Percentiles rank a stretch among this genome's conserved stretches.
Conservation (phyloP, 176 grass and related monocot species). For the Avena eriantha region DNA sequence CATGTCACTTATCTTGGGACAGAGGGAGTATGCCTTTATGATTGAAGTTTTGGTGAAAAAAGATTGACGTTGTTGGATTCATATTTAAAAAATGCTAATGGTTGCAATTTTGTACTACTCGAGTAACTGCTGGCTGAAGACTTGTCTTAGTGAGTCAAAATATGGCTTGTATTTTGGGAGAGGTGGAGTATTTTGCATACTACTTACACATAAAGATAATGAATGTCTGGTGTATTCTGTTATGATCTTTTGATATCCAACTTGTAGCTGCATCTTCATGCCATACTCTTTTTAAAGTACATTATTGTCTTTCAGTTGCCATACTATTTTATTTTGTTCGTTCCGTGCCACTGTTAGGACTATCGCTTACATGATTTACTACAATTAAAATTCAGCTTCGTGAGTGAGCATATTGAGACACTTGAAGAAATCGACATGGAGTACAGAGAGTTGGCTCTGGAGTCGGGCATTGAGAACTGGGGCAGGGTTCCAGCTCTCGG, state of each 20-base stretch:
- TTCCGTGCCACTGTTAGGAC: neutral
- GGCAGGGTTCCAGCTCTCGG: slow-evolving; percentile 92
- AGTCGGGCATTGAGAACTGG: slow-evolving; percentile 95
- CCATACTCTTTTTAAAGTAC: neutral
- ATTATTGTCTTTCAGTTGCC: neutral
- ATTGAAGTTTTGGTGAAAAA: neutral
- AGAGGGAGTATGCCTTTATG: neutral
- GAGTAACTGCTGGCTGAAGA: neutral
- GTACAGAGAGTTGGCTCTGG: slow-evolving; percentile 91
- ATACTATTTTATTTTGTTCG: neutral
- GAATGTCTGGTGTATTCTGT: neutral
- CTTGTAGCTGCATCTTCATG: neutral
- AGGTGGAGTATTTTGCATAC: neutral
- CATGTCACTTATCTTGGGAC: too few relatives aligned
- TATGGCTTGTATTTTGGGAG: neutral
- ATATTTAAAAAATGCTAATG: neutral
- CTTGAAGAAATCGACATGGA: slow-evolving; percentile 99
- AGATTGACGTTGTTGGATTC: neutral
- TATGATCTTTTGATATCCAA: neutral
- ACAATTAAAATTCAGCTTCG: slow-evolving; percentile 58
- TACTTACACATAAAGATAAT: neutral
- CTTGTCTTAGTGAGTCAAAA: neutral
- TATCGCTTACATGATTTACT: neutral
- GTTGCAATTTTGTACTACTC: neutral
- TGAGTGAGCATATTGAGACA: slow-evolving; percentile 98